Evolutionary conservation across 306 rosid species (phyloP).

Genomic region (Casuarina equisetifolia): DNA sequence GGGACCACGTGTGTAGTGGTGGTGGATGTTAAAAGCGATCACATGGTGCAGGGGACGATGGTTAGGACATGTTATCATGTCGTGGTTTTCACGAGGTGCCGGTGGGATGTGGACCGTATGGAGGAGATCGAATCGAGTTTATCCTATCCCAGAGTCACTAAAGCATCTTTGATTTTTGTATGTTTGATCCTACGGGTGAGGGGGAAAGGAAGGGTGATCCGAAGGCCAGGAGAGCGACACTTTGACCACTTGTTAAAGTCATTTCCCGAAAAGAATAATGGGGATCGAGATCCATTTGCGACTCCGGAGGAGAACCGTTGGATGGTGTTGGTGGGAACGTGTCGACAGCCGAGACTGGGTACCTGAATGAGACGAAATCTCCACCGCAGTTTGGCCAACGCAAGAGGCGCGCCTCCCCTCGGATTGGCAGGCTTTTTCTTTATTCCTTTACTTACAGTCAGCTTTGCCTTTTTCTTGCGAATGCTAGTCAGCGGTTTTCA

Average conservation of each 20-base stretch:
- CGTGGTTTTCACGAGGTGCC: conserved; percentile 24
- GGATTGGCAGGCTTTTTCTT: not conserved
- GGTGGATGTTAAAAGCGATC: conserved; percentile 12
- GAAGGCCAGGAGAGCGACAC: not conserved
- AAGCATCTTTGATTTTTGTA: too few relatives aligned
- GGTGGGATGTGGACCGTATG: conserved; percentile 3
- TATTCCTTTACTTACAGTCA: not conserved
- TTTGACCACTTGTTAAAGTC: not conserved
- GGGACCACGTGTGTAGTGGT: not conserved
- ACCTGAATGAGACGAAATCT: not conserved
- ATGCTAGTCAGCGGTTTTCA: not conserved
- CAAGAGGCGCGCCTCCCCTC: not conserved
- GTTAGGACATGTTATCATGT: conserved; percentile 14
- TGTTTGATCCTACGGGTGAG: not conserved
- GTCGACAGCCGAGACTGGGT: not conserved
- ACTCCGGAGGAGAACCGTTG: not conserved
- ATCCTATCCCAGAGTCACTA: not conserved
- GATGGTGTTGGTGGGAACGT: not conserved
- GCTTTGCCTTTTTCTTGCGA: not conserved
- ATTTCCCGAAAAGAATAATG: not conserved
- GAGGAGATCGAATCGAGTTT: not conserved
- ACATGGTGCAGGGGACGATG: conserved; percentile 15
- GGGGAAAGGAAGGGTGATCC: not conserved
- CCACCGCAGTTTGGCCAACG: not conserved
- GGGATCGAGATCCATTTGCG: not conserved